phyloP scores from a whole-genome alignment of 1,284 basidiomycete genomes.

The Pterulicium gracile region DNA sequence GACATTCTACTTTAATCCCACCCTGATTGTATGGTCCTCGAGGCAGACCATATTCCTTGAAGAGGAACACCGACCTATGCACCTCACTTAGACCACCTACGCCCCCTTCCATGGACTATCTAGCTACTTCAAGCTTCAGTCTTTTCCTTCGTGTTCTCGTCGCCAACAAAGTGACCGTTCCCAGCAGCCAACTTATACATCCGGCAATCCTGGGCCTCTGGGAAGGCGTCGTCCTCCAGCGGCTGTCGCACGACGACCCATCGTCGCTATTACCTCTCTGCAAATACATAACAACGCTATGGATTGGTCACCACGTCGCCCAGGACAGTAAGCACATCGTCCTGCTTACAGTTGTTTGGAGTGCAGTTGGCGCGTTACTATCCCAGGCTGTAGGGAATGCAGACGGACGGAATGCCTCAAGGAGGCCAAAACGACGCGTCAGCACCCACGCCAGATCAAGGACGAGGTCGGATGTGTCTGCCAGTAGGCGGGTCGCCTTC shows the following conservation, averaged over 20 bases:
- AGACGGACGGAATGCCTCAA: neutral
- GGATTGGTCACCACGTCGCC: neutral
- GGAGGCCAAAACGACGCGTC: neutral
- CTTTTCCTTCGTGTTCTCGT: neutral
- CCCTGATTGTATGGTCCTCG: too few relatives aligned
- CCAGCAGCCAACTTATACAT: neutral
- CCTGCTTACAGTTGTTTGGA: neutral
- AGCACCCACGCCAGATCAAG: neutral
- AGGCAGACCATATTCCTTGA: too few relatives aligned
- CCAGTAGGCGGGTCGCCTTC: constrained; percentile 1
- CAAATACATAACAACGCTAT: neutral
- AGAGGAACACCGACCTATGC: too few relatives aligned
- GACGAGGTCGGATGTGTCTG: neutral
- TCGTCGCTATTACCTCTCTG: neutral
- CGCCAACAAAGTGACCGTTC: neutral
- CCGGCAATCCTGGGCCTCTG: neutral
- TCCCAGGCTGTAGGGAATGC: neutral
- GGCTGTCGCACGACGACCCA: neutral
- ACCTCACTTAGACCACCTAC: too few relatives aligned
- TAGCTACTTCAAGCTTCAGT: neutral
- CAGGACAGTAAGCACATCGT: neutral
- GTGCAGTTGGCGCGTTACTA: neutral
- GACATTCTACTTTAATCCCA: too few relatives aligned
- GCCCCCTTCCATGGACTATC: neutral
- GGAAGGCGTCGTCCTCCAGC: constrained; percentile 1